Evolutionary conservation across 129 eudicot species (phyloP).

Genomic region (Artemisia annua): DNA sequence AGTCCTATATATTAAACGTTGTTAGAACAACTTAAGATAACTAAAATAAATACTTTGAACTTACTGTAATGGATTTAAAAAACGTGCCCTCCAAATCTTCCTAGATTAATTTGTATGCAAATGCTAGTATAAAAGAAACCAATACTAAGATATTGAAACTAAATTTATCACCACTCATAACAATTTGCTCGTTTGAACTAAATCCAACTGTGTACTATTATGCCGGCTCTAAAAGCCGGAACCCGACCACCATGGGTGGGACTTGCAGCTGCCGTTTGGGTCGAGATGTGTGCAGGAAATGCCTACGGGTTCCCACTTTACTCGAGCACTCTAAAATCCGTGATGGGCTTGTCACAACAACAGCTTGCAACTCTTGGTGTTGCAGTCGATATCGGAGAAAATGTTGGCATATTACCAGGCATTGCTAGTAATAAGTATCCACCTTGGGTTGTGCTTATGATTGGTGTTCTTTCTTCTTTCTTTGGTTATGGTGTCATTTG

Average conservation of each 20-base stretch:
- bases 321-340: constrained; percentile 64
- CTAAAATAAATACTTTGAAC: no score
- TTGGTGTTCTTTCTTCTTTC: constrained; percentile 65
- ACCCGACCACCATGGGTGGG: constrained; percentile 99
- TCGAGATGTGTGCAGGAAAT: constrained; percentile 79
- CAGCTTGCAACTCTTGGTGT: constrained; percentile 86
- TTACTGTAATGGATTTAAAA: no score
- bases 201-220: neutral
- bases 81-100: no score
- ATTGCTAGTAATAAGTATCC: constrained; percentile 85
- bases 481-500: constrained; percentile 88
- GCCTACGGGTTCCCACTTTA: constrained; percentile 75
- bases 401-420: constrained; percentile 83
- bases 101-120: no score
- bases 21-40: no score
- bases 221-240: constrained; percentile 65
- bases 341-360: constrained; percentile 72
- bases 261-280: constrained; percentile 93
- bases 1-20: no score
- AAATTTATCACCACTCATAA: no score
- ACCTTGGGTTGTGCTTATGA: constrained; percentile 76
- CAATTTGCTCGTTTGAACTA: no score
- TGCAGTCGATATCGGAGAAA: constrained; percentile 92
- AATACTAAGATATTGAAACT: no score
- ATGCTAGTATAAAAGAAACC: no score